Evolutionary conservation across 2,329 filamentous ascomycete species (phyloP), one percentile per base, ranked within the genome.

Genomic region (Fusarium metavorans): DNA sequence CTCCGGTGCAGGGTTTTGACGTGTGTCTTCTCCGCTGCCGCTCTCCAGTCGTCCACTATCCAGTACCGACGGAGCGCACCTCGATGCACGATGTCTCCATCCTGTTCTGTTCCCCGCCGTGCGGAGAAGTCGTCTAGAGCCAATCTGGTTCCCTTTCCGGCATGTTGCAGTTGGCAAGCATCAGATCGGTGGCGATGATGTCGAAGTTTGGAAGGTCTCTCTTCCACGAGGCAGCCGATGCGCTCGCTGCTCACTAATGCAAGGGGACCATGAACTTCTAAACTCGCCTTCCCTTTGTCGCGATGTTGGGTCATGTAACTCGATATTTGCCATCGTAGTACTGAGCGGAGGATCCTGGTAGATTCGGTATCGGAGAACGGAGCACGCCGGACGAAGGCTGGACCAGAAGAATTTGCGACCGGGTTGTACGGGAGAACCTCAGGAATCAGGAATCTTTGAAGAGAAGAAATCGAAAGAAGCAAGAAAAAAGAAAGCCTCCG

Each of bases 71-170:
- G 67, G 66, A 68, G 67, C 67, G 72, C 66, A 71, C 54, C 62
- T 67, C 43, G 74, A 78, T 78, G 76, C 76, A 78, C 73, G 69
- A 78, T 78, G 73, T 77, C 66, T 73, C 71, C 70, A 72, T 77
- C 41, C 64, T 69, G 69, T 74, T 73, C 74, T 63, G 48, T 70
- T 50, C 76, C 64, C 75, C 72, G 73, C 71, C 61, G 68, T 78
- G 76, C 75, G 76, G 76, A 78, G 76, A 78, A 78, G 71, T 64
- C 62, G 66, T 66, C 52, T 67, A 73, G 60, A 70, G 41, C 73
- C 68, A 76, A 75, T 78, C 76, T 71, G 70, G 68, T 52, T 73
- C 41, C 50, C 64, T 69, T 48, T 68, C 64, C 54, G 64, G 65
- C 32, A 37, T 54, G 25, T 62, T 61, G 69, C 57, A 69, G 50